Base-by-base conservation (phyloP, 1,139 yeast species). In the Suhomyces chickasaworum region DNA sequence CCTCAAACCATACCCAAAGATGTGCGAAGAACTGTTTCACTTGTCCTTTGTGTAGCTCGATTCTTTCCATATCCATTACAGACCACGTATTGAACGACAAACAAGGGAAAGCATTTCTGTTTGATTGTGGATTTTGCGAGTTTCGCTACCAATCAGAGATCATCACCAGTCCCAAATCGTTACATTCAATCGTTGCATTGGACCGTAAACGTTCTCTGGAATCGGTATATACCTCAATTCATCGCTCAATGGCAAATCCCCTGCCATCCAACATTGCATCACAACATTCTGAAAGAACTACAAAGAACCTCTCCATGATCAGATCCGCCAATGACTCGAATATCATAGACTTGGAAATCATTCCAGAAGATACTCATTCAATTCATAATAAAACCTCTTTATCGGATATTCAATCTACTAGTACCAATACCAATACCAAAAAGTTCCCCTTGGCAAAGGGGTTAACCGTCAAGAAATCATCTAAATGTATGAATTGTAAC, bases 11-110 rank as follows among this genome's bases (percentile, higher is more conserved):
- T 4, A 46, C 58, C 13, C 53, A 53, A 1, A 53, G 60, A 44
- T 74, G 78, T 52, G 49, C 61, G 9, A 67, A 64, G 46, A 73
- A 69, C 51, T 74, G 79, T 52, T 73, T 73, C 49, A 60, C 56
- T 18, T 74, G 79, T 49, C 78, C 78, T 1, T 37, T 49, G 10
- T 74, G 78, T 53, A 44, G 53, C 3, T 54, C 72, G 0, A 57
- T 63, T 38, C 50, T 73, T 4, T 41, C 58, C 0, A 63, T 73
- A 4, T 50, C 60, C 3, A 60, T 69, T 10, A 47, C 54, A 4
- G 68, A 69, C 51, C 57, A 51, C 16, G 40, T 41, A 12, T 40
- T 46, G 2, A 55, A 57, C 22, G 64, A 58, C 1, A 45, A 46
- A 7, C 47, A 51, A 16, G 77, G 75, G 1, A 74, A 73, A 52